These are phyloP conservation scores for Calonectria pseudoreteaudii DNA, from an alignment of 2,329 filamentous ascomycete species.

Conservation along the genomic window DNA sequence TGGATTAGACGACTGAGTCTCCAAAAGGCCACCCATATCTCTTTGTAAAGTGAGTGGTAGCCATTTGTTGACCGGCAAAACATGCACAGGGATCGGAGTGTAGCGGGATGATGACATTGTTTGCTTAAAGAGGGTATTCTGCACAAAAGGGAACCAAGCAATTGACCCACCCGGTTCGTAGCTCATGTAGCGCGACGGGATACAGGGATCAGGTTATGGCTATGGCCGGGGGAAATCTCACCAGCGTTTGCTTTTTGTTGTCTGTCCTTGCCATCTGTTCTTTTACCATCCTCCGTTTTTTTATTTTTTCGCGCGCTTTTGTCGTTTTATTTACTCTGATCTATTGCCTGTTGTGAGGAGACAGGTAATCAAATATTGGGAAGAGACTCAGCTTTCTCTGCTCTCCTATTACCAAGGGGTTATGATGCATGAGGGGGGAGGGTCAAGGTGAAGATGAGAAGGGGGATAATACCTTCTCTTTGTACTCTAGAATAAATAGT, in stretches of 20 bases:
- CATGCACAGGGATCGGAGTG: slow-evolving; percentile 3
- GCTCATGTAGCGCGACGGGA: neutral
- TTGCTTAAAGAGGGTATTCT: slow-evolving; percentile 10
- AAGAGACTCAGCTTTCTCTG: slow-evolving; percentile 20
- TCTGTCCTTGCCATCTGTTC: slow-evolving; percentile 26
- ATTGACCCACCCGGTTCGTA: slow-evolving; percentile 13
- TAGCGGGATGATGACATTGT: slow-evolving; percentile 22
- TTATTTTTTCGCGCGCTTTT: slow-evolving; percentile 27
- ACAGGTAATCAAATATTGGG: slow-evolving; percentile 17
- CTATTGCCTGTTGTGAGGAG: slow-evolving; percentile 13
- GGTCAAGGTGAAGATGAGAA: slow-evolving; percentile 17
- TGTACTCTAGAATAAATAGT: slow-evolving; percentile 44
- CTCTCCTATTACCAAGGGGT: neutral
- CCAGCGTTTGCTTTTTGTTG: slow-evolving; percentile 35
- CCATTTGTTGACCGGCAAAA: neutral
- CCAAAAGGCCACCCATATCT: neutral
- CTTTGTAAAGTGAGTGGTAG: neutral
- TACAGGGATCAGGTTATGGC: slow-evolving; percentile 23
- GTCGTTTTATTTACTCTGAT: slow-evolving; percentile 29
- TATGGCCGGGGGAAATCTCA: slow-evolving; percentile 31
- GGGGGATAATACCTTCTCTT: slow-evolving; percentile 26
- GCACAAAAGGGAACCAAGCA: slow-evolving; percentile 18
- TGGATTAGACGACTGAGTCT: slow-evolving; percentile 40
- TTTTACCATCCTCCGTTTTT: slow-evolving; percentile 22
- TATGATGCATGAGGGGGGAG: slow-evolving; percentile 15